Evolutionary conservation across 108 stramenopile species (phyloP).

Genomic region (Cyclostephanos tholiformis): DNA sequence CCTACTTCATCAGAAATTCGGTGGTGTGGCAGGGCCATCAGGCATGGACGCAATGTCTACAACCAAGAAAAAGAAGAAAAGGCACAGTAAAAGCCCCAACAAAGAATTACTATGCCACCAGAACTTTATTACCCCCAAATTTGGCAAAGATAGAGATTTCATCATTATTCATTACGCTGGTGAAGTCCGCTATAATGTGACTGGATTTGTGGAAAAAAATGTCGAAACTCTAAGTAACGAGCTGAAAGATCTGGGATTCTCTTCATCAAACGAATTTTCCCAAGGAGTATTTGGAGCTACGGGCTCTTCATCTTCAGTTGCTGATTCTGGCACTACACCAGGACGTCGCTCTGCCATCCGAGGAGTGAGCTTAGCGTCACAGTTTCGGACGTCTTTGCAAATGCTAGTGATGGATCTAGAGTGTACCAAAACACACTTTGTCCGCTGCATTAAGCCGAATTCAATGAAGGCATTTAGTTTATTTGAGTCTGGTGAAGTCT

Average conservation of each 20-base stretch:
- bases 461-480: conserved; percentile 62
- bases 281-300: conserved; percentile 60
- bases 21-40: conserved; percentile 50
- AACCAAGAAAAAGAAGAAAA: conserved; percentile 58
- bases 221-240: conserved; percentile 90
- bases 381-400: conserved; percentile 85
- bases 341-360: conserved; percentile 72
- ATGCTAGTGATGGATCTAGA: conserved; percentile 84
- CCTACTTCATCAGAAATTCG: conserved; percentile 85
- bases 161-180: conserved; percentile 95
- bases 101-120: conserved; percentile 54
- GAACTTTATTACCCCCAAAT: conserved; percentile 89
- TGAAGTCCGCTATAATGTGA: conserved; percentile 86
- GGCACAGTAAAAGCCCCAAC: conserved; percentile 16
- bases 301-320: conserved; percentile 16
- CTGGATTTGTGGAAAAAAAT: conserved; percentile 93
- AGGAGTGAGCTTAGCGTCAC: conserved; percentile 85
- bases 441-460: conserved; percentile 95
- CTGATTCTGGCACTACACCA: conserved; percentile 27
- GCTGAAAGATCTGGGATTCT: conserved; percentile 72
- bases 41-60: conserved; percentile 10
- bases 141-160: conserved; percentile 86
- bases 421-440: conserved; percentile 87
- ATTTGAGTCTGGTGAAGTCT: conserved; percentile 79
- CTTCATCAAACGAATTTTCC: conserved; percentile 50